Percentiles rank a stretch among this genome's conserved stretches.
These are phyloP conservation scores for Populus hybrid DNA, from an alignment of 441 rosid species.

Conservation along the genomic window DNA sequence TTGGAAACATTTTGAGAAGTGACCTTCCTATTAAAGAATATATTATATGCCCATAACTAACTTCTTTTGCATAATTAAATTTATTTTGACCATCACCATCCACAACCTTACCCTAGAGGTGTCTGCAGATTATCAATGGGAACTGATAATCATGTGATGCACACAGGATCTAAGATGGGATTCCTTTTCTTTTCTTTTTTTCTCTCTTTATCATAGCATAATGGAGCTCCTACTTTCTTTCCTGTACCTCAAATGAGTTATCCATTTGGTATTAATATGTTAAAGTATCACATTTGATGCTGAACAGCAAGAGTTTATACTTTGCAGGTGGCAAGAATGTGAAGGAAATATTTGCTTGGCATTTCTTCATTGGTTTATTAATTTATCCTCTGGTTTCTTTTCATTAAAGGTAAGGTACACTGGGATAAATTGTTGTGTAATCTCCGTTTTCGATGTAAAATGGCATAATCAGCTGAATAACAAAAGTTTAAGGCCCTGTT, in stretches of 20 bases:
- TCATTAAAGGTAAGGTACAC: conserved; percentile 56
- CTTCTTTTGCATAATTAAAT: background rate
- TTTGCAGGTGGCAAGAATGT: conserved; percentile 67
- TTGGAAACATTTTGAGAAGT: background rate
- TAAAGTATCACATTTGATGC: conserved; percentile 1
- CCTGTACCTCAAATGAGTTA: background rate
- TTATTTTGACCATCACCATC: background rate
- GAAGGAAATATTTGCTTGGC: conserved; percentile 41
- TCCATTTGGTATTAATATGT: background rate
- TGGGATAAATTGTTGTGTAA: background rate
- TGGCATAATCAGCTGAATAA: background rate
- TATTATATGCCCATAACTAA: background rate
- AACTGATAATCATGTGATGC: conserved; percentile 1
- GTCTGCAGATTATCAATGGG: background rate
- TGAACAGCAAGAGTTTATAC: conserved; percentile 20
- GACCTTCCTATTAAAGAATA: background rate
- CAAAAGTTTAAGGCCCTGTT: background rate
- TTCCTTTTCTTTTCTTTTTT: background rate
- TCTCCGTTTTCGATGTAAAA: background rate
- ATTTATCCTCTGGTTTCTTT: conserved; percentile 57
- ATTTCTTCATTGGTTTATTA: conserved; percentile 59
- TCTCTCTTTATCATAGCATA: background rate
- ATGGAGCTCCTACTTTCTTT: background rate
- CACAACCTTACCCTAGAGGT: background rate
- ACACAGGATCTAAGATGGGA: background rate